Evolutionary conservation across 768 basidiomycete species (phyloP).

Genomic region (Gymnopilus junonius): DNA sequence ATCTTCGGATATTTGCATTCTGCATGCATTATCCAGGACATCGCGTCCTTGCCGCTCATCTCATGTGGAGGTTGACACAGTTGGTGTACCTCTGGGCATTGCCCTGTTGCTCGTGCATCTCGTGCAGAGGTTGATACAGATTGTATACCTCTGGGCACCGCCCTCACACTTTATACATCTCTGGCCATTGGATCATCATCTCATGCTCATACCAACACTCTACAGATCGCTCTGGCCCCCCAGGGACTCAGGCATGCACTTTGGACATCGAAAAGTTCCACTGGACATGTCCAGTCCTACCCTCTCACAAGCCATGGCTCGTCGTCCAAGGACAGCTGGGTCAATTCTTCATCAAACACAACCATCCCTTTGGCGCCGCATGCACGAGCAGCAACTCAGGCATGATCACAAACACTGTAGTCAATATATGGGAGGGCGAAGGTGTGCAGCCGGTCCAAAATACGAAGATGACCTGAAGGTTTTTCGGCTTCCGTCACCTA

Average conservation of each 20-base stretch:
- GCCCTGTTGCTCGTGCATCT: too few species aligned
- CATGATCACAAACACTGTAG: conserved; percentile 28
- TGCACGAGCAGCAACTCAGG: conserved; percentile 36
- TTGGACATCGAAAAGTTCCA: conserved; percentile 40
- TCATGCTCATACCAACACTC: background rate
- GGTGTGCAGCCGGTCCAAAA: conserved; percentile 21
- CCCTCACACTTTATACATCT: too few species aligned
- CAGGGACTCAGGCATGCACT: conserved; percentile 33
- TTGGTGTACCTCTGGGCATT: too few species aligned
- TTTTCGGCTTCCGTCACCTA: conserved; percentile 23
- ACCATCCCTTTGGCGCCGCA: conserved; percentile 30
- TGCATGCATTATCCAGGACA: background rate
- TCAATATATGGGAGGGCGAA: conserved; percentile 32
- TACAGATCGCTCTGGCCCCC: conserved; percentile 34
- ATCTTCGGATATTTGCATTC: background rate
- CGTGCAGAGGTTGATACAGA: too few species aligned
- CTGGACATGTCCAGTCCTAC: conserved; percentile 33
- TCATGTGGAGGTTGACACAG: too few species aligned
- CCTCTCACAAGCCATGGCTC: conserved; percentile 36
- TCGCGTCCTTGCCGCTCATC: too few species aligned
- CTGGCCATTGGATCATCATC: too few species aligned
- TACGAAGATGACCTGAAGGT: conserved; percentile 30
- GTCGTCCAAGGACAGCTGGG: conserved; percentile 26
- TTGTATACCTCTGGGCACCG: too few species aligned
- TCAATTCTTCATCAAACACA: conserved; percentile 34